Evolutionary conservation across 208 protist species (phyloP), one percentile per base, ranked within the genome.

Genomic region (Wallacemonas rigidus): DNA sequence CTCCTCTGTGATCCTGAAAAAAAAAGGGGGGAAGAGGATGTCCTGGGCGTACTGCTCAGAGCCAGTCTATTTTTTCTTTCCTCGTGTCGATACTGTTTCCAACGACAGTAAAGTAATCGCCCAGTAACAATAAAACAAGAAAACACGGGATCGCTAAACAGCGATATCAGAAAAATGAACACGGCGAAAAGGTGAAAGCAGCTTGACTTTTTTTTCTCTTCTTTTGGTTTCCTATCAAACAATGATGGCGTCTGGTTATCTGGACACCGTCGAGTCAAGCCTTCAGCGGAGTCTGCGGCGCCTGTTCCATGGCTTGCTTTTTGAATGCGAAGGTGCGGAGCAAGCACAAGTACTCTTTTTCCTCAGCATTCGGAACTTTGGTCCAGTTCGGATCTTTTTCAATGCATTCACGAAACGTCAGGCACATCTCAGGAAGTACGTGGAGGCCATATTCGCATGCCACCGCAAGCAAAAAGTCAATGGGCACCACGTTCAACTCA

Each of bases 391-490:
- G 71, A 77, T 96, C 89, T 65, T 87, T 90, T 61, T 91, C 84
- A 40, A 96, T 82, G 41, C 94, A 67, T 56, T 91, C 87, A 38
- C 78, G 65, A 63, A 93, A 90, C n/a, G 87, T 92, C 72, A 85
- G 69, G 75, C 87, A 93, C 36, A 77, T 79, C 58, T 93, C 85
- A 50, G 86, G 76, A 15, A 96, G 83, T 2, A 90, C 81, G 57
- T 80, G 64, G 12, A 96, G 71, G 9, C 82, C 77, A 72, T 83
- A 94, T 38, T 92, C 85, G 9, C 74, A 41, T 3, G 85, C 88
- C 6, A 94, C 78, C 15, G 87, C 89, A 41, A 94, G 83, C 38
- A 96, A 57, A 75, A 91, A 96, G 71, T 96, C 91, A 71, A 90
- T 85, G 26, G 91, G 79, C 17, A 94, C 80, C 3, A 96, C 91